Evolutionary conservation across 352 stramenopile genomes (phyloP).

Genomic region (Pythium dissotocum): DNA sequence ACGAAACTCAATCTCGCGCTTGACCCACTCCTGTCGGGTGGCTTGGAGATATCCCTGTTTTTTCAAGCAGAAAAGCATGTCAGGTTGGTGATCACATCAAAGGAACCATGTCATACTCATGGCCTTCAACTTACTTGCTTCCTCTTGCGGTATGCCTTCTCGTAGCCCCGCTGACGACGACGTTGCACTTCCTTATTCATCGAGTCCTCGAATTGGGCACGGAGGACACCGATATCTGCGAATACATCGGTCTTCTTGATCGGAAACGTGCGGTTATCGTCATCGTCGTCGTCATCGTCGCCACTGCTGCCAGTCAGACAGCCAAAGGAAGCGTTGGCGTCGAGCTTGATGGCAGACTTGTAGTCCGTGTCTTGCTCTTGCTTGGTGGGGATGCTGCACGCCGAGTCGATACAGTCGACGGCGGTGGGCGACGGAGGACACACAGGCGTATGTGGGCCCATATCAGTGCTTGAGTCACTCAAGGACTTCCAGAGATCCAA

Average conservation of each 20-base stretch:
- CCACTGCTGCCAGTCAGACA: too few species aligned
- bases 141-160: slow-evolving; percentile 22
- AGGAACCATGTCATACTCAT: too few species aligned
- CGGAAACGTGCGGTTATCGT: background rate
- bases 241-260: background rate
- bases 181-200: background rate
- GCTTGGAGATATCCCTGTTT: background rate
- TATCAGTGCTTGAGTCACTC: background rate
- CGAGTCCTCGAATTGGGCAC: background rate
- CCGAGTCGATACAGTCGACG: slow-evolving; percentile 9
- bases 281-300: background rate
- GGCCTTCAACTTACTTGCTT: slow-evolving; percentile 36
- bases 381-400: background rate
- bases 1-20: slow-evolving; percentile 8
- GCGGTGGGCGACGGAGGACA: slow-evolving; percentile 15
- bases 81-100: background rate
- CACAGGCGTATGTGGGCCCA: background rate
- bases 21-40: slow-evolving; percentile 5
- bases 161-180: slow-evolving; percentile 11
- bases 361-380: background rate
- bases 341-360: background rate
- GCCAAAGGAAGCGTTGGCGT: background rate
- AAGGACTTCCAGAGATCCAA: slow-evolving; percentile 11
- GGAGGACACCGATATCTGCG: too few species aligned
- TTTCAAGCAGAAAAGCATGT: background rate